Base-by-base conservation (phyloP, 1,284 basidiomycete species). In the Fomes fomentarius region DNA sequence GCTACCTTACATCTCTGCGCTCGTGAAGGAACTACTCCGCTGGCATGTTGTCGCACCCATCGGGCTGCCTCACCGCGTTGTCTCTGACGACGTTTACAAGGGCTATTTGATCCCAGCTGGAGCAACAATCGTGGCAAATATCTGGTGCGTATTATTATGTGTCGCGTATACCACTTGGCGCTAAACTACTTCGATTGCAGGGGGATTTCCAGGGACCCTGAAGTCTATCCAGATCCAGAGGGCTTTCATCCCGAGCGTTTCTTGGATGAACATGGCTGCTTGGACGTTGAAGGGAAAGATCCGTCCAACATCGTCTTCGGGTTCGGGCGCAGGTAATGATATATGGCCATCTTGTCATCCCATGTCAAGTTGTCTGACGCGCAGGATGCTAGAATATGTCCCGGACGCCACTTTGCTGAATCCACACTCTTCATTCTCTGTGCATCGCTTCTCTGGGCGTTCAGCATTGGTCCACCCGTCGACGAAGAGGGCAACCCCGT, bases 11-110 rank as follows among this genome's bases (percentile, higher is more conserved):
- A 52, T 71, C 10, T 47, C 62, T 14, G 69, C 67, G 1, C 42
- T 70, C 3, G 56, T 72, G 2, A 67, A 69, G 35, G 73, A 75
- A 54, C 53, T 66, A 1, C 30, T 71, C 25, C 60, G 71, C 11
- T 74, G 72, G 72, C 41, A 57, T 19, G 47, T 57, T n/a, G 49
- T 60, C 3, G 31, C 42, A 1, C 61, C 63, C 1, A 15, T 60
- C 12, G 66, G 57, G 3, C 4, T 60, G 10, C 38, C 44, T 1
- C 58, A 52, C 25, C 21, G 38, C 4, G 33, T 34, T 4, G 21
- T 53, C 6, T 46, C 57, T 25, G 58, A 57, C 22, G 52, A 56
- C n/a, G 48, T 49, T 14, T 60, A 57, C 21, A 24, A 57, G 1
- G 55, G 58, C 1, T 54, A 48, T 35, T 30, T 41, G 17, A 56